Evolutionary conservation across 2,329 filamentous ascomycete genomes (phyloP).

Genomic region (Penicillium sclerotiorum): DNA sequence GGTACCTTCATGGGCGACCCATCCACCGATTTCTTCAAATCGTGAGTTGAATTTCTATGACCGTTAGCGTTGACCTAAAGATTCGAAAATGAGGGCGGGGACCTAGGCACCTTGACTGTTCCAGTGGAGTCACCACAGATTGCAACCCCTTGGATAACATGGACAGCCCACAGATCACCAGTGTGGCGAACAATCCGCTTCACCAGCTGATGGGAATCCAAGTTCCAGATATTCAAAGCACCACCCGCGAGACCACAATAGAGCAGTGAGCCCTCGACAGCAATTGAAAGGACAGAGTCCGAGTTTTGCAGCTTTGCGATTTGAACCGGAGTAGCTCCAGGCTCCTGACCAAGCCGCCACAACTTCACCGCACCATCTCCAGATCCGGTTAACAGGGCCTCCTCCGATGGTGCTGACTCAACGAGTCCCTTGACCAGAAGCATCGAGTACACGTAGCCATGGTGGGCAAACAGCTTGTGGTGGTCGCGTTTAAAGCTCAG

Average conservation of each 20-base stretch:
- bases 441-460: constrained; percentile 97
- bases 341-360: constrained; percentile 72
- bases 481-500: constrained; percentile 81
- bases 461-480: constrained; percentile 87
- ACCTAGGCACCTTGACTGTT: constrained; percentile 75
- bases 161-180: constrained; percentile 82
- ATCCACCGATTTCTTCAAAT: constrained; percentile 76
- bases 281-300: constrained; percentile 73
- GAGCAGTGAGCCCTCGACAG: constrained; percentile 85
- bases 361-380: constrained; percentile 93
- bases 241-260: constrained; percentile 89
- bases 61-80: constrained; percentile 5
- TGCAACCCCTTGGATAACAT: constrained; percentile 80
- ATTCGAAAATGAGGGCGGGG: neutral
- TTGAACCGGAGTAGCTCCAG: constrained; percentile 66
- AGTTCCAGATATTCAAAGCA: constrained; percentile 92
- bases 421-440: constrained; percentile 75
- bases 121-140: constrained; percentile 91
- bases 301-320: constrained; percentile 68
- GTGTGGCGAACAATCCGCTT: constrained; percentile 80
- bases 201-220: constrained; percentile 89
- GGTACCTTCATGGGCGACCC: constrained; percentile 83
- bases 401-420: constrained; percentile 64
- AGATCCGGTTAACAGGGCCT: constrained; percentile 85
- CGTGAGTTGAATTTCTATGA: constrained; percentile 73